Percentiles rank a stretch among this genome's conserved stretches.
Conservation (phyloP, 176 grass and related monocot species). For the Oryza rufipogon region DNA sequence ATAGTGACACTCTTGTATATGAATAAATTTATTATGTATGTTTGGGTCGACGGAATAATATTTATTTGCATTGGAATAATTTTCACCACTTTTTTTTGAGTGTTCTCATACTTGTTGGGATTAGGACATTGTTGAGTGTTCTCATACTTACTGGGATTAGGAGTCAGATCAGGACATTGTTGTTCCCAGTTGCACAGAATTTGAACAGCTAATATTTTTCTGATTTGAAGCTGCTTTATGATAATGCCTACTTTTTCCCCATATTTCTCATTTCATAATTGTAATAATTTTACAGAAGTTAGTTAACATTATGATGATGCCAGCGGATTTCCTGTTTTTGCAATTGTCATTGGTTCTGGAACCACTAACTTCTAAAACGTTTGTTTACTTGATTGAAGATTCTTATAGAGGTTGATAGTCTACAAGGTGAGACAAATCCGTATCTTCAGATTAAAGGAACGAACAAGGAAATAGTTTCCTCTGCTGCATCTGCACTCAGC, state of each 20-base stretch:
- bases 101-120: neutral
- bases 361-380: conserved; percentile 29
- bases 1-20: neutral
- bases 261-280: neutral
- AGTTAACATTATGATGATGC: conserved; percentile 10
- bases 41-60: neutral
- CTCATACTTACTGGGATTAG: neutral
- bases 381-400: conserved; percentile 63
- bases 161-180: neutral
- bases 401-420: conserved; percentile 97
- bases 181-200: conserved; percentile 4
- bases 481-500: conserved; percentile 76
- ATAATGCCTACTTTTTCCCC: neutral
- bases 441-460: conserved; percentile 99
- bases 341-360: conserved; percentile 16
- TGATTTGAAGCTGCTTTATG: conserved; percentile 16
- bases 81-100: neutral
- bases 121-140: neutral
- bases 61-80: neutral
- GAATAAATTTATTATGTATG: conserved; percentile 1
- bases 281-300: conserved; percentile 22
- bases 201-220: neutral
- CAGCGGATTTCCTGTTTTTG: conserved; percentile 6
- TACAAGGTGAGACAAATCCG: conserved; percentile 71
- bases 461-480: conserved; percentile 85